Evolutionary conservation across 1,284 basidiomycete genomes (phyloP).

Genomic region (Sparassis latifolia): DNA sequence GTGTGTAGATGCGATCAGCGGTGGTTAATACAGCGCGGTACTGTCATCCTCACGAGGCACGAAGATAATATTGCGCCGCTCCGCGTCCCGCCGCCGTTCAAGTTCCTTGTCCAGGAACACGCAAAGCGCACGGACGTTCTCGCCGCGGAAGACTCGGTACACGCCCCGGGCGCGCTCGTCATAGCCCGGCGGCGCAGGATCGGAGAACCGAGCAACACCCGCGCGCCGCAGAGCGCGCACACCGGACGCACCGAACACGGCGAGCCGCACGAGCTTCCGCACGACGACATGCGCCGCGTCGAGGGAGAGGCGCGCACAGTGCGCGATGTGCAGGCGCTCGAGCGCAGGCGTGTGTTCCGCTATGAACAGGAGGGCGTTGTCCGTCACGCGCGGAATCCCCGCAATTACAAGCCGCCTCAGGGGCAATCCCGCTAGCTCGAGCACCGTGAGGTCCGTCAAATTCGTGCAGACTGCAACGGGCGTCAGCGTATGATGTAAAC

Average conservation of each 20-base stretch:
- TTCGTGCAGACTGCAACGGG: constrained; percentile 10
- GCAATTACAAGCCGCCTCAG: constrained; percentile 80
- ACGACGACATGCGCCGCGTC: constrained; percentile 75
- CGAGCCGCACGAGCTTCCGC: constrained; percentile 54
- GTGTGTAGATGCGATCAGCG: no score
- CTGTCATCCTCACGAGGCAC: constrained; percentile 53
- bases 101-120: constrained; percentile 62
- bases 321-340: constrained; percentile 83
- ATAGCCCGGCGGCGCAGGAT: constrained; percentile 49
- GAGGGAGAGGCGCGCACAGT: constrained; percentile 80
- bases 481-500: neutral
- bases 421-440: constrained; percentile 72
- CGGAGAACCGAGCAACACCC: constrained; percentile 78
- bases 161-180: constrained; percentile 37
- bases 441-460: constrained; percentile 81
- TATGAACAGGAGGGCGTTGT: constrained; percentile 59
- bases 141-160: constrained; percentile 81
- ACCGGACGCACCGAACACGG: constrained; percentile 80
- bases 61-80: constrained; percentile 52
- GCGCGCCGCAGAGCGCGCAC: constrained; percentile 69
- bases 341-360: constrained; percentile 63
- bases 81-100: constrained; percentile 45
- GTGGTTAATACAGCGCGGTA: constrained; percentile 40
- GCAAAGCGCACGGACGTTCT: constrained; percentile 62
- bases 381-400: constrained; percentile 61